Evolutionary conservation across 2,329 filamentous ascomycete genomes (phyloP), one percentile per base, ranked within the genome.

Genomic region (Venturia asperata): DNA sequence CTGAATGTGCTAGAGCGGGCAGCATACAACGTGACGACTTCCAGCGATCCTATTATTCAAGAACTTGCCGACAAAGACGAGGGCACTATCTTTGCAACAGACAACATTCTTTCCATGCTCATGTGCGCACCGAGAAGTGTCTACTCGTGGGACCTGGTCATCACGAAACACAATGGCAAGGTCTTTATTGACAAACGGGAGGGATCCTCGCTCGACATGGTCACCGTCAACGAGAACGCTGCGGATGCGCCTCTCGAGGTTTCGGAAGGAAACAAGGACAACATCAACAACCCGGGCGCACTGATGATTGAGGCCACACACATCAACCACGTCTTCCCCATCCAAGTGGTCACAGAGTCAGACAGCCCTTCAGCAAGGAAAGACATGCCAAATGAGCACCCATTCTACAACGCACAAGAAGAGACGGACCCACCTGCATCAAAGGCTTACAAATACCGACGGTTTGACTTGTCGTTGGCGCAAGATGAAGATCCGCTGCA

Each of bases 291-390:
- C 74, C 94, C 94, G n/a, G 81, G 82, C 65, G 91, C 92, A 64
- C 87, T 99, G 66, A 93, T 95, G 73, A 89, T 97, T 77, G 94
- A 99, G 80, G 94, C 94, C 65, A 99, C 94, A 63, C 95, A 97
- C 82, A 99, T 99, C 85, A 99, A 99, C 86, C 94, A 97, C 85
- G 96, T 97, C 83, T 99, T 99, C 78, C 90, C 91, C 71, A 91
- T 96, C 78, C 94, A 99, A 82, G 91, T 95, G 63, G 92, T 99
- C 70, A 78, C 86, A 71, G 94, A 99, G 82, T 89, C 83, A 70
- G 85, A 91, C 69, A 83, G 81, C 68, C 15, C 52, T 17, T 81
- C 86, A 75, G 24, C 39, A 19, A 95, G 94, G 82, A 83, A 92
- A 69, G 85, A 90, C 71, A 94, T 97, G 87, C 74, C 86, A 67